Percentiles rank a stretch among this genome's conserved stretches.
These are phyloP conservation scores for Fusarium sacchari DNA, from an alignment of 2,329 filamentous ascomycete species.

Conservation along the genomic window DNA sequence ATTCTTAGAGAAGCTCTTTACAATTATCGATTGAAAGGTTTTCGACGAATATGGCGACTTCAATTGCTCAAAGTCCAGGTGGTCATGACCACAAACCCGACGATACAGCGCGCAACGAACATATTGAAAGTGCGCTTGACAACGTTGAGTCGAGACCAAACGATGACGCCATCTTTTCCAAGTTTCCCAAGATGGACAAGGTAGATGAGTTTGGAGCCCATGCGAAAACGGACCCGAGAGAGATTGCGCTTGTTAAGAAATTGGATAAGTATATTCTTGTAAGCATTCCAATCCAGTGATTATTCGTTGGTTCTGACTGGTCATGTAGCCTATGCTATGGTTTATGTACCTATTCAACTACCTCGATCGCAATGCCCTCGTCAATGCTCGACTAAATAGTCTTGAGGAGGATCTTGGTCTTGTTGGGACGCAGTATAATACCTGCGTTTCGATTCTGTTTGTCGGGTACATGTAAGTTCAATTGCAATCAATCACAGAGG, in stretches of 20 bases:
- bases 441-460: conserved; percentile 49
- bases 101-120: conserved; percentile 1
- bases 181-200: conserved; percentile 34
- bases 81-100: neutral
- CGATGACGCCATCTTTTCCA: conserved; percentile 21
- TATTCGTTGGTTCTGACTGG: neutral
- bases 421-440: conserved; percentile 48
- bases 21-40: neutral
- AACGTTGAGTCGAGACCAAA: conserved; percentile 12
- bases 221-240: conserved; percentile 32
- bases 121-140: conserved; percentile 10
- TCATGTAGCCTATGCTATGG: conserved; percentile 45
- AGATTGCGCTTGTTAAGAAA: conserved; percentile 35
- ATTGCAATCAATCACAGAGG: rapidly evolving
- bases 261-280: conserved; percentile 33
- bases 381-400: conserved; percentile 63
- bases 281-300: neutral
- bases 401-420: conserved; percentile 63
- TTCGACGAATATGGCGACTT: neutral
- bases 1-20: neutral
- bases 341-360: conserved; percentile 55
- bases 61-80: neutral
- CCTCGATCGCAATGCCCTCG: conserved; percentile 64
- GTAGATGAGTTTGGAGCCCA: conserved; percentile 38
- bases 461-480: conserved; percentile 47